These are phyloP conservation scores for Blastobotrys muscicola DNA, from an alignment of 805 yeast genomes.

Conservation along the genomic window DNA sequence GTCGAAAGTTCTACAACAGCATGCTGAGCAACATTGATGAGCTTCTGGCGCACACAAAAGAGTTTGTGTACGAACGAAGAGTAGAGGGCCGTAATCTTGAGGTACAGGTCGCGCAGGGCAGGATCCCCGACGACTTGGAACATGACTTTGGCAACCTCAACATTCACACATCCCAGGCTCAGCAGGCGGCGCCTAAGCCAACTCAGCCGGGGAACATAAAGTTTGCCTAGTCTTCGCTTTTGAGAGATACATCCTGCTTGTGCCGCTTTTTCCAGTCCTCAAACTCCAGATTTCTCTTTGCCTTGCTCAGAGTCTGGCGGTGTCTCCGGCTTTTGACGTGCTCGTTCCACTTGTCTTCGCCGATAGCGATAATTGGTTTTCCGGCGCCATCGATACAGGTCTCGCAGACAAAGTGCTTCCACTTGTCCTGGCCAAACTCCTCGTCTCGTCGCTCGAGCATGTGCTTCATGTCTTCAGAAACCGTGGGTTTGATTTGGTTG, in stretches of 20 bases:
- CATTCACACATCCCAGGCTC: too few species aligned
- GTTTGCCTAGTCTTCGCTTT: too few species aligned
- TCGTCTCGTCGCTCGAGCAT: conserved; percentile 21
- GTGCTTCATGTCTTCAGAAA: conserved; percentile 32
- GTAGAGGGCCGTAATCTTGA: conserved; percentile 47
- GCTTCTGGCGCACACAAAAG: conserved; percentile 41
- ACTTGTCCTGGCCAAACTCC: conserved; percentile 27
- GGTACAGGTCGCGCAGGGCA: not conserved
- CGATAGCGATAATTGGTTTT: conserved; percentile 57
- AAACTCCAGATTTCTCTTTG: conserved; percentile 13
- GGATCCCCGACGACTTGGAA: not conserved
- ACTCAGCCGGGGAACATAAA: not conserved
- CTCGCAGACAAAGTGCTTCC: conserved; percentile 65
- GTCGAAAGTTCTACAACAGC: conserved; percentile 59
- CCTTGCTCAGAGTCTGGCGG: conserved; percentile 22
- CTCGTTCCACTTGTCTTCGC: conserved; percentile 57
- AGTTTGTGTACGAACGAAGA: conserved; percentile 42
- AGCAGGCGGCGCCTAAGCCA: not conserved
- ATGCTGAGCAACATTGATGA: conserved; percentile 39
- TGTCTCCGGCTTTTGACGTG: conserved; percentile 69
- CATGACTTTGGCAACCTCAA: too few species aligned
- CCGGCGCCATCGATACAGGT: conserved; percentile 45
- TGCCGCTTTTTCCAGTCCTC: conserved; percentile 14
- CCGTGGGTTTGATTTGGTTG: conserved; percentile 5
- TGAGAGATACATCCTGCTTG: too few species aligned